Evolutionary conservation across 352 stramenopile genomes (phyloP).

Genomic region (Lagenidium giganteum): DNA sequence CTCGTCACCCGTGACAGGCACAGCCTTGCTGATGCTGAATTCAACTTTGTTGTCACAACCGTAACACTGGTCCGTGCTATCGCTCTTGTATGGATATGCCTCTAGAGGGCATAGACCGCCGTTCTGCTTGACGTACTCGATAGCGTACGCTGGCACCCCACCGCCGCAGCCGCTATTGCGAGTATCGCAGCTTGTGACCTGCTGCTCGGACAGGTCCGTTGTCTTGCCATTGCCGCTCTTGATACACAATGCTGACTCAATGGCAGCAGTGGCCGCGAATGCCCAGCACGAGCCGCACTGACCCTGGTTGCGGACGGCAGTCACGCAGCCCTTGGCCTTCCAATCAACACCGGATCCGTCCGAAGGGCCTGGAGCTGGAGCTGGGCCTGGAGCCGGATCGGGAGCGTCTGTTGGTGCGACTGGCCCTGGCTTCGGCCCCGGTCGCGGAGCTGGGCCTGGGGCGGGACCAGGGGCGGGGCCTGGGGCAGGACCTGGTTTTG

Average conservation of each 20-base stretch:
- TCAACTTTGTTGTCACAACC: slow-evolving; percentile 25
- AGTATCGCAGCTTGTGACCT: slow-evolving; percentile 71
- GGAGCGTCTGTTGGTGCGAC: neutral
- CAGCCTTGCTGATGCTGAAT: slow-evolving; percentile 43
- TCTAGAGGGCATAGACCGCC: slow-evolving; percentile 27
- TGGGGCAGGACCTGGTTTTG: neutral
- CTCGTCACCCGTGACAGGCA: slow-evolving; percentile 75
- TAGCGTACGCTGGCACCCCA: slow-evolving; percentile 31
- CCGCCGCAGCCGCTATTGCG: slow-evolving; percentile 45
- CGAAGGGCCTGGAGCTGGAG: neutral
- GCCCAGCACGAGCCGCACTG: slow-evolving; percentile 97
- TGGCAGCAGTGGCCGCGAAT: slow-evolving; percentile 89
- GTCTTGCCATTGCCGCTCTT: slow-evolving; percentile 45
- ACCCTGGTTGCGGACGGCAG: slow-evolving; percentile 89
- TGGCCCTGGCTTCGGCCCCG: neutral
- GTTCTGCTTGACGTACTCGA: slow-evolving; percentile 33
- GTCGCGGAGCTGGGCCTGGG: neutral
- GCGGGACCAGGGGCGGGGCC: neutral
- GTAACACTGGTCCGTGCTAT: slow-evolving; percentile 24
- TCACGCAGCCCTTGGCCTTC: too few relatives aligned
- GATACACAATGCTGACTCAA: slow-evolving; percentile 90
- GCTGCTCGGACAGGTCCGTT: slow-evolving; percentile 64
- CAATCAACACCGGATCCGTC: slow-evolving; percentile 24
- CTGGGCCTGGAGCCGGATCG: neutral
- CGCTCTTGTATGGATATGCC: slow-evolving; percentile 29